Evolutionary conservation across 495 filamentous ascomycete species (phyloP).

Genomic region (Podospora fimiseda): DNA sequence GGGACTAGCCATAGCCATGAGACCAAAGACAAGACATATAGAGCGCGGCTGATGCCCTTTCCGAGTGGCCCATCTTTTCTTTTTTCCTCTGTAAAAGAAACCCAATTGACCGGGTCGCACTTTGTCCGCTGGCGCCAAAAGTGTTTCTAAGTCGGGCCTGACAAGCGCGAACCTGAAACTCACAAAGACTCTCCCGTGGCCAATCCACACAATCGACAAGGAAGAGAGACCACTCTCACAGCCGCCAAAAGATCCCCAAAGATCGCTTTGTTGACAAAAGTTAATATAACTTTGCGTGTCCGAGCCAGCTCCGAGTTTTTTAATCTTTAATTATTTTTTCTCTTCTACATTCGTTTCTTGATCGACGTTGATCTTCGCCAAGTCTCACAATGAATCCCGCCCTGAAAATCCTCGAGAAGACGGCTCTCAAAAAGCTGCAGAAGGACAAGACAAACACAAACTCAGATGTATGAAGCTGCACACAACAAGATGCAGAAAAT

Average conservation of each 20-base stretch:
- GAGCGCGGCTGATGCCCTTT: constrained; percentile 1
- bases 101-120: neutral
- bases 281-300: constrained; percentile 11
- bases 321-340: neutral
- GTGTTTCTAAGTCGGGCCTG: constrained; percentile 11
- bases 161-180: constrained; percentile 22
- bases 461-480: constrained; percentile 47
- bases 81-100: neutral
- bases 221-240: constrained; percentile 11
- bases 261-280: constrained; percentile 5
- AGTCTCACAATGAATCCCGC: constrained; percentile 18
- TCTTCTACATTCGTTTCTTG: constrained; percentile 1
- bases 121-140: constrained; percentile 13
- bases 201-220: constrained; percentile 11
- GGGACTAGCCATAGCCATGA: constrained; percentile 9
- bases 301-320: neutral
- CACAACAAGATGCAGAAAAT: too few species aligned
- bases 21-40: constrained; percentile 10
- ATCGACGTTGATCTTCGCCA: constrained; percentile 4
- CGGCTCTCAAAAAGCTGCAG: constrained; percentile 57
- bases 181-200: constrained; percentile 8
- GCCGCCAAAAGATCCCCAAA: constrained; percentile 1
- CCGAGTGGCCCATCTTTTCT: neutral
- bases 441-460: constrained; percentile 68
- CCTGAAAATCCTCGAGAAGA: constrained; percentile 55